Percentiles rank a stretch among this genome's conserved stretches.
Evolutionary conservation across 2,329 filamentous ascomycete species (phyloP).

Genomic region (Aspergillus sp.): DNA sequence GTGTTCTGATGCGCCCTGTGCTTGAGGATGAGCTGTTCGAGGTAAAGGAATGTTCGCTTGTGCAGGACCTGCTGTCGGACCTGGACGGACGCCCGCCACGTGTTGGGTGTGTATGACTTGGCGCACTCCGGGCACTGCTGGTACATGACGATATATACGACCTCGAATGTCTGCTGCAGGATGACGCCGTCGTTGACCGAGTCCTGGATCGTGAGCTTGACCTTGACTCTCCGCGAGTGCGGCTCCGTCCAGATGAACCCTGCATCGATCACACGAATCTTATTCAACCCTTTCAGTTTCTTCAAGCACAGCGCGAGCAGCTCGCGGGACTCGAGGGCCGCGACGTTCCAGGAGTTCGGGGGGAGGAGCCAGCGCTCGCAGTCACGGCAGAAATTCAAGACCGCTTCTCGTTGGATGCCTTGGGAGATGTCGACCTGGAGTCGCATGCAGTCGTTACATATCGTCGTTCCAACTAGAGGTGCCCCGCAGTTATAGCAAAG

Average conservation of each 20-base stretch:
- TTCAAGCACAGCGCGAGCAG: constrained; percentile 18
- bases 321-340: constrained; percentile 19
- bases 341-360: constrained; percentile 13
- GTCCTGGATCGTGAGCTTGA: constrained; percentile 21
- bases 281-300: constrained; percentile 18
- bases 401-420: constrained; percentile 19
- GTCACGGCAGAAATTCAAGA: constrained; percentile 19
- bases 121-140: constrained; percentile 95
- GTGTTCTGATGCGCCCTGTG: constrained; percentile 89
- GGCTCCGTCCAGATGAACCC: constrained; percentile 21
- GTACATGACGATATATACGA: constrained; percentile 20
- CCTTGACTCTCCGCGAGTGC: constrained; percentile 20
- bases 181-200: constrained; percentile 16
- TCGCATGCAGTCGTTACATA: constrained; percentile 20
- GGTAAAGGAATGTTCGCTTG: constrained; percentile 81
- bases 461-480: constrained; percentile 16
- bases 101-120: constrained; percentile 96
- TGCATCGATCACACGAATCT: constrained; percentile 19
- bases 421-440: constrained; percentile 17
- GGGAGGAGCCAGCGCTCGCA: constrained; percentile 21
- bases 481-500: constrained; percentile 21
- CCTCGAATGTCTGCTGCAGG: constrained; percentile 20
- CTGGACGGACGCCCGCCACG: constrained; percentile 91
- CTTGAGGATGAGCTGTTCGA: constrained; percentile 96
- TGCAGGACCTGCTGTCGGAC: constrained; percentile 96